phyloP scores from a whole-genome alignment of 2,329 filamentous ascomycete genomes.

The Penicillium griseofulvum region DNA sequence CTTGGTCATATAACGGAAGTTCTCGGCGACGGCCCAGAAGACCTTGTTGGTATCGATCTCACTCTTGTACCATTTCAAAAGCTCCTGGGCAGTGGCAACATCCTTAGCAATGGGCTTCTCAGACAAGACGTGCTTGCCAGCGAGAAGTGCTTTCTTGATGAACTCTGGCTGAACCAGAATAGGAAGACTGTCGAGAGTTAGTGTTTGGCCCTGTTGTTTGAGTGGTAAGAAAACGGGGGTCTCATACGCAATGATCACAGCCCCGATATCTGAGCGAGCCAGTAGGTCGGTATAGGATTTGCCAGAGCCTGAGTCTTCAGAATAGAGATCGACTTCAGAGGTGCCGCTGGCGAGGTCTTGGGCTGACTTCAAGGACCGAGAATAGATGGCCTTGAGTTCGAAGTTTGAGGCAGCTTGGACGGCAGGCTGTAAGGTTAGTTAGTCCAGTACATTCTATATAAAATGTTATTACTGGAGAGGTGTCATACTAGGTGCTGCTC shows the following conservation, averaged over 20 bases:
- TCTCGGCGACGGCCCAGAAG: slow-evolving; percentile 55
- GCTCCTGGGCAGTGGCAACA: slow-evolving; percentile 49
- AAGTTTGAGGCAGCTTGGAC: slow-evolving; percentile 48
- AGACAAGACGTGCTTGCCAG: slow-evolving; percentile 56
- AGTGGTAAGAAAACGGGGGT: background rate
- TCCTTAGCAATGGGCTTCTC: slow-evolving; percentile 60
- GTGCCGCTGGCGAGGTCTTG: slow-evolving; percentile 37
- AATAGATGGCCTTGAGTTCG: slow-evolving; percentile 57
- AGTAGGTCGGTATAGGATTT: slow-evolving; percentile 49
- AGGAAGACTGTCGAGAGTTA: slow-evolving; percentile 45
- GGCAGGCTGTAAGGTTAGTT: slow-evolving; percentile 45
- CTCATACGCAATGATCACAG: slow-evolving; percentile 52
- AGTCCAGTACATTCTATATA: background rate
- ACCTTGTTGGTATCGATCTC: slow-evolving; percentile 41
- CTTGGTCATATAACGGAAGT: slow-evolving; percentile 54
- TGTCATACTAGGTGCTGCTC: slow-evolving; percentile 53
- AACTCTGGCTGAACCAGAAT: slow-evolving; percentile 53
- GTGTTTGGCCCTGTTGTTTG: background rate
- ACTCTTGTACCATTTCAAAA: slow-evolving; percentile 52
- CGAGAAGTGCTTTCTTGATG: slow-evolving; percentile 49
- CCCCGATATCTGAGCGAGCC: slow-evolving; percentile 48
- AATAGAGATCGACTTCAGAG: slow-evolving; percentile 52
- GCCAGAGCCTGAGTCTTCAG: slow-evolving; percentile 51
- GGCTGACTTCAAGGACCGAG: slow-evolving; percentile 57
- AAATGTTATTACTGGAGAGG: background rate